Evolutionary conservation across 1,284 basidiomycete species (phyloP).

Genomic region (Ceratobasidium theobromae): DNA sequence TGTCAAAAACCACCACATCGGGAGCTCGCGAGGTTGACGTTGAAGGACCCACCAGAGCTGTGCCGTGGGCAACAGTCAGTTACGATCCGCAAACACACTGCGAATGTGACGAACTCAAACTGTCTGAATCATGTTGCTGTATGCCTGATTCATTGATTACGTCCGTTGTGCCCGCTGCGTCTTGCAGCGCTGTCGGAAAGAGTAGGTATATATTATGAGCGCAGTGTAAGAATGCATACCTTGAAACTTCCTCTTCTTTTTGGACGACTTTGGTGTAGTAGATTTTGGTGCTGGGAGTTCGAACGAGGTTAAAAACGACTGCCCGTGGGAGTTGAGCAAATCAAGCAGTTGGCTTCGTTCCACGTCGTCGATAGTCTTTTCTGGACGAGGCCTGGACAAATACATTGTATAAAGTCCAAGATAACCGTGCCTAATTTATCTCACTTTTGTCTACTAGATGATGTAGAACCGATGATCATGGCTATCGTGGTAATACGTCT

Average conservation of each 20-base stretch:
- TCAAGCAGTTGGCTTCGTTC: background rate
- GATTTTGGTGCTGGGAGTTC: background rate
- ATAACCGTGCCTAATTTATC: too few species aligned
- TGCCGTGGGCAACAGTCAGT: too few species aligned
- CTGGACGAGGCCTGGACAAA: background rate
- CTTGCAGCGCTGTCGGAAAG: background rate
- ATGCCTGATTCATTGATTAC: too few species aligned
- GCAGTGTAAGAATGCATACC: background rate
- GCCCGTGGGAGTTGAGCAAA: constrained; percentile 12
- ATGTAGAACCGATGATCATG: too few species aligned
- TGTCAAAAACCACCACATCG: constrained; percentile 21
- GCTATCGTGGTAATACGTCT: too few species aligned
- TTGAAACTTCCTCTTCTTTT: constrained; percentile 23
- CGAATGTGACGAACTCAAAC: too few species aligned
- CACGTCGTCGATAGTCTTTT: background rate
- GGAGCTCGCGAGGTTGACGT: constrained; percentile 7
- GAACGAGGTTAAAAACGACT: constrained; percentile 22
- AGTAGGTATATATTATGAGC: background rate
- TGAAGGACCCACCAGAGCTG: background rate
- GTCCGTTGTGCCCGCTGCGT: background rate
- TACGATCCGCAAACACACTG: too few species aligned
- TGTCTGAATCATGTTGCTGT: too few species aligned
- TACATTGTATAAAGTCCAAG: too few species aligned
- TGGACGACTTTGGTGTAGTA: background rate
- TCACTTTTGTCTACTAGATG: too few species aligned